These are phyloP conservation scores for Apiotrichum mycotoxinovorans DNA, from an alignment of 1,284 basidiomycete species.

Conservation along the genomic window DNA sequence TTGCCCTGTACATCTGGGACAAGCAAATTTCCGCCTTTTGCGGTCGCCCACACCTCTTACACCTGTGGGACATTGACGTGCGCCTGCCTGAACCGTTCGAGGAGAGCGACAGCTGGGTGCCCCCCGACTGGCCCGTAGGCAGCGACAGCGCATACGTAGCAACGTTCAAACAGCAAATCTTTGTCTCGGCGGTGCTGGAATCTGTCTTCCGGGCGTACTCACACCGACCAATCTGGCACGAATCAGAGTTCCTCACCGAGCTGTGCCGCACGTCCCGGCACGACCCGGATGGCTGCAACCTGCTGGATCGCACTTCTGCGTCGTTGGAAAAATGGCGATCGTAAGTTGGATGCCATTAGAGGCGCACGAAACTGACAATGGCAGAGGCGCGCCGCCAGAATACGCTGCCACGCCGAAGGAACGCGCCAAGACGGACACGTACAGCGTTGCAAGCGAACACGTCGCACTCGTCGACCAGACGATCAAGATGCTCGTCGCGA, in stretches of 20 bases:
- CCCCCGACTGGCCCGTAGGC: not conserved
- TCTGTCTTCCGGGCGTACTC: conserved; percentile 10
- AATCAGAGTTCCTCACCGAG: conserved; percentile 14
- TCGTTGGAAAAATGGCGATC: conserved; percentile 6
- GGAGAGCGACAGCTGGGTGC: not conserved
- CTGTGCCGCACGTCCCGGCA: conserved; percentile 1
- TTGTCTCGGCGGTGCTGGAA: conserved; percentile 9
- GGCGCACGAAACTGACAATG: not conserved
- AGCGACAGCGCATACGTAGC: conserved; percentile 4
- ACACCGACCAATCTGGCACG: conserved; percentile 6
- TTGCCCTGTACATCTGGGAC: conserved; percentile 17
- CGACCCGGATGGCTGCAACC: conserved; percentile 6
- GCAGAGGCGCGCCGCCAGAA: too few relatives aligned
- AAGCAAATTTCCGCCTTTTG: conserved; percentile 19
- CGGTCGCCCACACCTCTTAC: conserved; percentile 9
- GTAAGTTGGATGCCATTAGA: not conserved
- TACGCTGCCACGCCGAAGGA: not conserved
- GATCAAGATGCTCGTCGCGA: conserved; percentile 8
- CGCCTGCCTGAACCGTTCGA: conserved; percentile 15
- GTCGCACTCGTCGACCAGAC: conserved; percentile 12
- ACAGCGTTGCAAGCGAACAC: conserved; percentile 14
- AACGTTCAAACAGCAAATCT: conserved; percentile 12
- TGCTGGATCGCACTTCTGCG: conserved; percentile 8
- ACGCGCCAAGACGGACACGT: not conserved
- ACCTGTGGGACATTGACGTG: conserved; percentile 18